A percentile compares a stretch with the other conserved stretches of the same genome.
Evolutionary conservation across 768 basidiomycete species (phyloP).

Genomic region (Tremella mesenterica): DNA sequence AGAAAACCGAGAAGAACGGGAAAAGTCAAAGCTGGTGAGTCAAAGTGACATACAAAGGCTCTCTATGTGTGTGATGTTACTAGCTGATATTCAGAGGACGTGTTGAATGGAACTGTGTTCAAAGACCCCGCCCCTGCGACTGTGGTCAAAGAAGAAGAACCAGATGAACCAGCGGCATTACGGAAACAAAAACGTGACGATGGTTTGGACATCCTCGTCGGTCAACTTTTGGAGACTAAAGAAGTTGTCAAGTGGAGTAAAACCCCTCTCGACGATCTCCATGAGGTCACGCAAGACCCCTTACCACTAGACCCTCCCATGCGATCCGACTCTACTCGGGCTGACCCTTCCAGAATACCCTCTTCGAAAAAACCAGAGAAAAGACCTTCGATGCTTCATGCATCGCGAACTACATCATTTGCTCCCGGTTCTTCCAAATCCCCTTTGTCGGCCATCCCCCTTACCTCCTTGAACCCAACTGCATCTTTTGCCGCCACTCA

Average conservation of each 20-base stretch:
- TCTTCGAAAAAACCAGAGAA: not conserved
- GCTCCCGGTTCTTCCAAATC: constrained; percentile 9
- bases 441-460: not conserved
- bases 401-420: constrained; percentile 30
- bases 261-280: not conserved
- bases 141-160: constrained; percentile 3
- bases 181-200: constrained; percentile 27
- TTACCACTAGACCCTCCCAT: too few relatives aligned
- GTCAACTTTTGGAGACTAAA: constrained; percentile 31
- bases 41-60: not conserved
- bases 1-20: constrained; percentile 23
- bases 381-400: constrained; percentile 29
- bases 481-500: not conserved
- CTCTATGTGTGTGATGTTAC: not conserved
- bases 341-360: not conserved
- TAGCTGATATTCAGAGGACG: constrained; percentile 19
- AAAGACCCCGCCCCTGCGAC: not conserved
- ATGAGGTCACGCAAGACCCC: not conserved
- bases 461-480: not conserved
- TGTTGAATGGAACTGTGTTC: constrained; percentile 19
- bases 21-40: constrained; percentile 22
- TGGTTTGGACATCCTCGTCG: constrained; percentile 23
- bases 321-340: too few relatives aligned
- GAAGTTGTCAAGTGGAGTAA: not conserved
- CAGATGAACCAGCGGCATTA: constrained; percentile 30